A percentile compares a stretch with the other conserved stretches of the same genome.
phyloP scores from a whole-genome alignment of 2,329 filamentous ascomycete genomes.

The Aspergillus luchuensis region DNA sequence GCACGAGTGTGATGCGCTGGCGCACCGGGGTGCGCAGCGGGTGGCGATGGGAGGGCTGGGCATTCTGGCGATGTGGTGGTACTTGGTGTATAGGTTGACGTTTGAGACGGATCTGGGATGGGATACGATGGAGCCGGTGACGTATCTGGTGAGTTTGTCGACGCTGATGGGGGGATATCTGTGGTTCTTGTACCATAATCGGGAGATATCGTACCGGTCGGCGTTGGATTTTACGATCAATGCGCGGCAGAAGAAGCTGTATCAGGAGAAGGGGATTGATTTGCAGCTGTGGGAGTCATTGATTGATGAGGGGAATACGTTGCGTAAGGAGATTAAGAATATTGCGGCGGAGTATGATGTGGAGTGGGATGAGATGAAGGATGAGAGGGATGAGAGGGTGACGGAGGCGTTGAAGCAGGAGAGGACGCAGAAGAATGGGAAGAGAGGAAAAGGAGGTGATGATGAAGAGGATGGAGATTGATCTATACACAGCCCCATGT shows the following conservation, averaged over 20 bases:
- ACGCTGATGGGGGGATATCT: conserved; percentile 88
- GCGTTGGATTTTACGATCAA: conserved; percentile 87
- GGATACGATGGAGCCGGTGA: conserved; percentile 89
- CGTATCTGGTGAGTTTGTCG: conserved; percentile 82
- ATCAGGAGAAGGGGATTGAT: conserved; percentile 75
- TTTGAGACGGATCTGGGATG: conserved; percentile 77
- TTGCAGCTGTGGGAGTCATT: conserved; percentile 73
- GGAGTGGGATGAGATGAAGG: conserved; percentile 78
- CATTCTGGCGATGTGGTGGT: conserved; percentile 76
- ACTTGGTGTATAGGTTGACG: conserved; percentile 69
- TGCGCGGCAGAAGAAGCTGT: conserved; percentile 73
- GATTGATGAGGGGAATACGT: conserved; percentile 75
- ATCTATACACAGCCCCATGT: not conserved
- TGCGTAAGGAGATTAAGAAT: conserved; percentile 76
- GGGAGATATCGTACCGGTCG: conserved; percentile 81
- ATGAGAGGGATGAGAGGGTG: conserved; percentile 67
- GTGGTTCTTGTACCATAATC: conserved; percentile 92
- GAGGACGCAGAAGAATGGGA: conserved; percentile 40
- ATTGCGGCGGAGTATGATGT: conserved; percentile 87
- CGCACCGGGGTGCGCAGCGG: conserved; percentile 74
- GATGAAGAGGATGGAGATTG: conserved; percentile 10
- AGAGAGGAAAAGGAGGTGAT: conserved; percentile 1
- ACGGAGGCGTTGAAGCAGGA: conserved; percentile 56
- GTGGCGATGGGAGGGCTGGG: conserved; percentile 79
- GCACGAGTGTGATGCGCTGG: conserved; percentile 75